Base-by-base conservation (phyloP, 1,284 basidiomycete species). In the Mycena sp. region DNA sequence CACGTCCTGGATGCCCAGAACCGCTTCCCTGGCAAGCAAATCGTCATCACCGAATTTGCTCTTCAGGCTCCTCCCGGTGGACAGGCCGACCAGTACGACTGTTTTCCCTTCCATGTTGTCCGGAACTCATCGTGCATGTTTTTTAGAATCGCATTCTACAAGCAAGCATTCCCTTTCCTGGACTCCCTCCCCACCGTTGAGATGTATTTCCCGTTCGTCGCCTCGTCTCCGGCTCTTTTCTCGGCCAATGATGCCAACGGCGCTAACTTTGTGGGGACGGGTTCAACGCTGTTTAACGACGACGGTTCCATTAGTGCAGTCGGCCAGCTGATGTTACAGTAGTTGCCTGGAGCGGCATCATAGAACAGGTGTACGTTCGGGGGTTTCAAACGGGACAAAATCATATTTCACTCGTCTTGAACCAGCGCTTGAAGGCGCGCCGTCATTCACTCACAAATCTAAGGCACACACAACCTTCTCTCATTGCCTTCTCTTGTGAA, bases 181-280 rank as follows among this genome's bases (percentile, higher is more conserved):
- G 71, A 72, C 38, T 50, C 53, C 4, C 28, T 60, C 17, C n/a
- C 55, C 9, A 69, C 56, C 25, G 71, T 72, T 5, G 60, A 58
- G 37, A 60, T 72, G 59, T 71, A 72, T 61, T 72, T 72, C 70
- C 71, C 71, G 37, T 72, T 72, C 64, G 65, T 71, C 16, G 71
- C 71, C 2, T 65, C 70, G 9, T 53, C 68, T 14, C 71, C 71
- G 4, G 12, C 29, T 2, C 56, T 71, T 1, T 60, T 72, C 45
- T 30, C 43, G 6, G 52, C 60, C n/a, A 67, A 72, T 46, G 71
- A 71, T 38, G 38, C 57, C 19, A 52, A 4, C 9, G 67, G 63
- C 3, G 58, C 41, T 4, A 4, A 3, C 12, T 58, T 64, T 28
- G 69, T 67, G 25, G 71, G 71, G 4, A 69, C 70, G 10, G 70